Base-by-base conservation (phyloP, 176 grass and related monocot genomes). In the Hyparrhenia diplandra region DNA sequence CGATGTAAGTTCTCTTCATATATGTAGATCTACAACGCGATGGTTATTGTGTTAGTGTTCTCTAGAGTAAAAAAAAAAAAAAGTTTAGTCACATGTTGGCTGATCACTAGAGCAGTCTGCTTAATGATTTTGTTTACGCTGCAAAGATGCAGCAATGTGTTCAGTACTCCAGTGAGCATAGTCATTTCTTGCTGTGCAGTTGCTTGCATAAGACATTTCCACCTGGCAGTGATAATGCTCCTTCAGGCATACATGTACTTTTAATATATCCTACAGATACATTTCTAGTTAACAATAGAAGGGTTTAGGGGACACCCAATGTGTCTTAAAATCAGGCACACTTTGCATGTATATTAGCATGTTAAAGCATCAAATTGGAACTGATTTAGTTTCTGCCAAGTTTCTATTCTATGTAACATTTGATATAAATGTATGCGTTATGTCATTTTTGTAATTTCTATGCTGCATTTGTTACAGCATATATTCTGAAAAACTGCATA, bases 1-100 rank as follows among this genome's bases (percentile, higher is more conserved):
- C 1, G 45, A 47, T 89, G 96, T 99, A 90, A 93, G 86, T 80
- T 84, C 27, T 77, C 43, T 31, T 30, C 37, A 27, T 43, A 21
- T 29, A 21, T 28, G 23, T 41, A 13, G 18, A 45, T 36, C 37
- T 63, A 64, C 65, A 30, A 34, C 30, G 76, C 3, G 10, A 35
- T 49, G 6, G 8, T 8, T 6, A 30, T 20, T 68, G 21, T 13
- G 5, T 8, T 68, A 74, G 10, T 12, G 4, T 8, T 69, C 74
- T 69, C 28, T 3, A 36, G 35, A 42, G 20, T 71, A 28, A 5
- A 55, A 24, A 20, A 1, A n/a, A n/a, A 32, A 32, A 32, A 3
- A 59, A 58, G n/a, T 13, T 41, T 9, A 64, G 20, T n/a, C 13
- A 43, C 13, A 18, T 31, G 2, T 11, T 51, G 30, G 41, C 25